These are phyloP conservation scores for Chlamydomonas reinhardtii DNA, from an alignment of 163 green algal genomes.

Conservation along the genomic window DNA sequence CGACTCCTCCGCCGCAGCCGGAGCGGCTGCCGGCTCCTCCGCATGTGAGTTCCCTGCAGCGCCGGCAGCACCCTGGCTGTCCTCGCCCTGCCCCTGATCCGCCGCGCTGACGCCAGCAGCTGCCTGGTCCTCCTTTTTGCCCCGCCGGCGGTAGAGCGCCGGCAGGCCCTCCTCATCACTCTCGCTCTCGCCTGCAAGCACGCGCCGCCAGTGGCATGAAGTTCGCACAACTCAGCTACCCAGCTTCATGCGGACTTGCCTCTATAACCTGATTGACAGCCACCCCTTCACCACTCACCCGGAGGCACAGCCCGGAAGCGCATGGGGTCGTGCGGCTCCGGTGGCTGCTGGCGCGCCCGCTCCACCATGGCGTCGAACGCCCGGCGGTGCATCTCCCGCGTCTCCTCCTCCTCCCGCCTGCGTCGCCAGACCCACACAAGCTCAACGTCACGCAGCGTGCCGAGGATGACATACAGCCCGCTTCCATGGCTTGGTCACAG, in stretches of 20 bases:
- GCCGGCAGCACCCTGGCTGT: background rate
- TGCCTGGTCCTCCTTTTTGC: background rate
- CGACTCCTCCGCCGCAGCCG: conserved; percentile 19
- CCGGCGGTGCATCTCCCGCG: conserved; percentile 57
- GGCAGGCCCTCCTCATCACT: conserved; percentile 74
- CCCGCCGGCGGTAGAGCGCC: conserved; percentile 35
- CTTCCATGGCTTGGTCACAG: too few species aligned
- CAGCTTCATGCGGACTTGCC: too few species aligned
- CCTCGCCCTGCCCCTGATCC: background rate
- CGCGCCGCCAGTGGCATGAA: background rate
- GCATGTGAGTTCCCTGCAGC: background rate
- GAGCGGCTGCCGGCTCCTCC: background rate
- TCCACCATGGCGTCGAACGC: conserved; percentile 82
- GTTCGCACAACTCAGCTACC: background rate
- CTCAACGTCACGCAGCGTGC: too few species aligned
- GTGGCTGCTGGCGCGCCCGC: conserved; percentile 53
- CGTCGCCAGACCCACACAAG: too few species aligned
- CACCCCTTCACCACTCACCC: conserved; percentile 46
- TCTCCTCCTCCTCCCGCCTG: conserved; percentile 62
- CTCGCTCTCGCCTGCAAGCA: conserved; percentile 66
- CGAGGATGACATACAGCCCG: too few species aligned
- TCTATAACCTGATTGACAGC: background rate
- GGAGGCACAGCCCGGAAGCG: conserved; percentile 73
- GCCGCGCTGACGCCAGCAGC: too few species aligned
- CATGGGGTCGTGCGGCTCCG: conserved; percentile 72